Evolutionary conservation across 2,329 filamentous ascomycete genomes (phyloP).

Genomic region (Pseudogymnoascus sp.): DNA sequence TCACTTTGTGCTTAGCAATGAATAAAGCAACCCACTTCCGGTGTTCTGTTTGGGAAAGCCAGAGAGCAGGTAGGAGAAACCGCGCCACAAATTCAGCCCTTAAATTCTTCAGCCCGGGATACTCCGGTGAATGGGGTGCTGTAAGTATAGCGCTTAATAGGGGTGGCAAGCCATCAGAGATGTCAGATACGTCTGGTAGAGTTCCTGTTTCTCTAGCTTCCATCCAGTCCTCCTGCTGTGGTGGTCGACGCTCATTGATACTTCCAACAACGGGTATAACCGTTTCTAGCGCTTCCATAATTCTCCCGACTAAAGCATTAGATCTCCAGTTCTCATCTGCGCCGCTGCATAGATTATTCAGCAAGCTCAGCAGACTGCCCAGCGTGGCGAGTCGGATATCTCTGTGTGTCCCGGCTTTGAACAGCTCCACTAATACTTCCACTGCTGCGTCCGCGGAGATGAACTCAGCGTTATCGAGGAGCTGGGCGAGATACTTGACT

Average conservation of each 20-base stretch:
- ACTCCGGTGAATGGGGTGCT: background rate
- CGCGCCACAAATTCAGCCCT: constrained; percentile 10
- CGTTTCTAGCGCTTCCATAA: constrained; percentile 24
- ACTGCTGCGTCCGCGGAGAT: constrained; percentile 25
- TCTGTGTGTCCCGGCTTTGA: constrained; percentile 28
- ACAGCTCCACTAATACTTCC: constrained; percentile 26
- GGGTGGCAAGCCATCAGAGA: constrained; percentile 11
- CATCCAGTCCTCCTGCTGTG: constrained; percentile 29
- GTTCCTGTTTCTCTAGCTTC: constrained; percentile 18
- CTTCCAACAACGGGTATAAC: constrained; percentile 29
- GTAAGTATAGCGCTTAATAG: constrained; percentile 11
- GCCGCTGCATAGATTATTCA: constrained; percentile 17
- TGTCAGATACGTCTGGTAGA: constrained; percentile 21
- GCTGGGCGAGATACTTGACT: constrained; percentile 35
- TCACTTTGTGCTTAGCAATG: constrained; percentile 10
- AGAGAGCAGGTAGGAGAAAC: constrained; percentile 8
- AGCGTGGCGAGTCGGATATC: constrained; percentile 32
- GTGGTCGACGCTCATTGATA: constrained; percentile 29
- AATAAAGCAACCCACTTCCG: constrained; percentile 13
- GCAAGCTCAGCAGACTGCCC: constrained; percentile 28
- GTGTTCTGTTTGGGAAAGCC: constrained; percentile 11
- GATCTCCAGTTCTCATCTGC: constrained; percentile 12
- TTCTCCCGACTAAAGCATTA: constrained; percentile 14
- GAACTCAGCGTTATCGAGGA: constrained; percentile 29
- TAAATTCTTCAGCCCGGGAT: constrained; percentile 10